Evolutionary conservation across 1,139 yeast genomes (phyloP).

Genomic region (Eremothecium coryli): DNA sequence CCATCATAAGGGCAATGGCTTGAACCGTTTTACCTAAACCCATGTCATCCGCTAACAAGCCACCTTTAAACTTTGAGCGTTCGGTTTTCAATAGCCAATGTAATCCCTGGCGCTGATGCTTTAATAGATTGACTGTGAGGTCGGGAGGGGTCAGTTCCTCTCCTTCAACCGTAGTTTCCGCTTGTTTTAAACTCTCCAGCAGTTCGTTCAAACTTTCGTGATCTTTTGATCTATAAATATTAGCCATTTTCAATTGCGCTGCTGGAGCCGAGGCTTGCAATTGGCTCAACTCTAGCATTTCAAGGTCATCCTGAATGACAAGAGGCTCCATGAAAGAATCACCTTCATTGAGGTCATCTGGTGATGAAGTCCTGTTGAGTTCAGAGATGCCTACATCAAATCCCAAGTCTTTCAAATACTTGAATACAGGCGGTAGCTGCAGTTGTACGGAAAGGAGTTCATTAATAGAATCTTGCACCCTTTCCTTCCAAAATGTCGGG

Average conservation of each 20-base stretch:
- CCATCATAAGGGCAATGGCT: slow-evolving; percentile 58
- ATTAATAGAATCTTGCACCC: slow-evolving; percentile 2
- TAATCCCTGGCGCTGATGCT: slow-evolving; percentile 81
- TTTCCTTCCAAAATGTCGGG: slow-evolving; percentile 1
- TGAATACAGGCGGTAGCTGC: slow-evolving; percentile 6
- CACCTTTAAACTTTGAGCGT: slow-evolving; percentile 54
- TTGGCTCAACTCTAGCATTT: slow-evolving; percentile 2
- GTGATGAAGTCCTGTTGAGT: neutral
- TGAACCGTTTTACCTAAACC: slow-evolving; percentile 91
- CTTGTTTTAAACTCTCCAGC: slow-evolving; percentile 57
- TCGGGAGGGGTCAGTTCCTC: slow-evolving; percentile 63
- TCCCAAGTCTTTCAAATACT: slow-evolving; percentile 6
- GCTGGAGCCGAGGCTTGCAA: slow-evolving; percentile 2
- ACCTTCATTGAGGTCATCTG: neutral
- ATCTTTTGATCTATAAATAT: slow-evolving; percentile 34
- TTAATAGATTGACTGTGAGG: slow-evolving; percentile 54
- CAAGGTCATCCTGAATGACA: slow-evolving; percentile 6
- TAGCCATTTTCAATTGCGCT: slow-evolving; percentile 19
- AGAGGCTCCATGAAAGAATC: slow-evolving; percentile 3
- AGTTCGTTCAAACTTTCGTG: slow-evolving; percentile 44
- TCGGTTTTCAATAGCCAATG: slow-evolving; percentile 73
- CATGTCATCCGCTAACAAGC: slow-evolving; percentile 89
- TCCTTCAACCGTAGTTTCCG: slow-evolving; percentile 43
- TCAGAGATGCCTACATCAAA: slow-evolving; percentile 5
- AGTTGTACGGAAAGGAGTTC: neutral